Evolutionary conservation across 2,329 filamentous ascomycete species (phyloP).

Genomic region (Mycosphaerella arachidis): DNA sequence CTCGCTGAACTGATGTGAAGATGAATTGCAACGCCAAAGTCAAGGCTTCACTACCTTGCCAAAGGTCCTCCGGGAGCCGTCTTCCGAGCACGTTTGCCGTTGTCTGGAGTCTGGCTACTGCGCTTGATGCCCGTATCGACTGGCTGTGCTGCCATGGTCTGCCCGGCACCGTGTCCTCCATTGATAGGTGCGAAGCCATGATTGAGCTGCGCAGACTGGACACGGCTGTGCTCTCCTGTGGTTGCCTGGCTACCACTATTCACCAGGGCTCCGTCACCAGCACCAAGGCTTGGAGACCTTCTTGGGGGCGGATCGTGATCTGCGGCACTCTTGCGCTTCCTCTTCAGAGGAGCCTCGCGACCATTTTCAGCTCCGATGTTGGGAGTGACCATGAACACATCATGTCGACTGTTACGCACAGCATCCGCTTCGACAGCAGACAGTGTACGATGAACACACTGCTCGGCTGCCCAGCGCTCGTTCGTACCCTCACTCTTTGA

Average conservation of each 20-base stretch:
- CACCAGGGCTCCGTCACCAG: too few species aligned
- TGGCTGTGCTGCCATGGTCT: neutral
- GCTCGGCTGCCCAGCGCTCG: neutral
- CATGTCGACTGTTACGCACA: neutral
- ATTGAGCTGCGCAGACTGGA: too few species aligned
- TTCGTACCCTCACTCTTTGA: neutral
- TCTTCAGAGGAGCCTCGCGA: neutral
- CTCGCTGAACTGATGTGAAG: neutral
- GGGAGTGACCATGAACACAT: neutral
- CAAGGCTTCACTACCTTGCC: neutral
- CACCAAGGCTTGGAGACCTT: too few species aligned
- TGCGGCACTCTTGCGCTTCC: neutral
- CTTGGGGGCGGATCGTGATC: too few species aligned
- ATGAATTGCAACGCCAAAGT: neutral
- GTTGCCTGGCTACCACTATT: too few species aligned
- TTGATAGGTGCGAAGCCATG: neutral
- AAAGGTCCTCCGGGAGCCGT: neutral
- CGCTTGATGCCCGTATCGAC: too few species aligned
- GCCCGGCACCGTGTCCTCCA: neutral
- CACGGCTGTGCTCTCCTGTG: too few species aligned
- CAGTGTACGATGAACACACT: neutral
- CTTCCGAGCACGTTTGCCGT: neutral
- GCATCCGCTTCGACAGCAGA: neutral
- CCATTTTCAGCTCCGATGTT: too few species aligned
- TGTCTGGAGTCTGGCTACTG: neutral